Percentiles rank a stretch among this genome's conserved stretches.
phyloP scores from a whole-genome alignment of 352 stramenopile genomes.

The Detonula confervacea region DNA sequence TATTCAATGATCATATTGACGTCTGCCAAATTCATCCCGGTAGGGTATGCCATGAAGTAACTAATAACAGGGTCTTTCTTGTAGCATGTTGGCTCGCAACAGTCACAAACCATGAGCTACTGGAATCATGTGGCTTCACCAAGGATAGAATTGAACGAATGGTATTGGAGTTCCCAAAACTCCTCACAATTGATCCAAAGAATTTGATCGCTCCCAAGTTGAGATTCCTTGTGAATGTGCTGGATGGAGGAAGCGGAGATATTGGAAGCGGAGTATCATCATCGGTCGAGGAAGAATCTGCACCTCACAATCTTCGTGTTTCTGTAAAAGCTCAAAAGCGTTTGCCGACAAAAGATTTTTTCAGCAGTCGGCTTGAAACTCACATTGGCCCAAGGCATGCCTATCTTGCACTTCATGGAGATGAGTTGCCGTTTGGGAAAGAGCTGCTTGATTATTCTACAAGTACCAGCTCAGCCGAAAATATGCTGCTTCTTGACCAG shows the following conservation, averaged over 20 bases:
- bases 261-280: conserved; percentile 32
- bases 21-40: not conserved
- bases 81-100: conserved; percentile 35
- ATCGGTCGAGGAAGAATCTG: conserved; percentile 8
- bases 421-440: conserved; percentile 55
- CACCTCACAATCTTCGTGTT: conserved; percentile 32
- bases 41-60: not conserved
- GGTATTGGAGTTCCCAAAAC: conserved; percentile 21
- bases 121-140: conserved; percentile 37
- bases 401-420: conserved; percentile 62
- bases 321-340: not conserved
- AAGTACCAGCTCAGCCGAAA: not conserved
- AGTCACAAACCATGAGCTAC: conserved; percentile 3
- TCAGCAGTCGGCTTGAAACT: conserved; percentile 54
- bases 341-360: conserved; percentile 18
- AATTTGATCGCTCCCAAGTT: conserved; percentile 49
- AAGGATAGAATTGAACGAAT: conserved; percentile 25
- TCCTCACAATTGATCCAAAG: conserved; percentile 41
- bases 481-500: conserved; percentile 15
- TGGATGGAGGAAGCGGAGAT: conserved; percentile 40
- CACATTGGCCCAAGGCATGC: conserved; percentile 70
- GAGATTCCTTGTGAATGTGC: conserved; percentile 42
- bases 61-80: not conserved
- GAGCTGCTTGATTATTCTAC: conserved; percentile 35
- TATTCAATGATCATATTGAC: not conserved